Percentiles rank a stretch among this genome's conserved stretches.
These are phyloP conservation scores for Collybia mongolica DNA, from an alignment of 768 basidiomycete genomes.

Conservation along the genomic window DNA sequence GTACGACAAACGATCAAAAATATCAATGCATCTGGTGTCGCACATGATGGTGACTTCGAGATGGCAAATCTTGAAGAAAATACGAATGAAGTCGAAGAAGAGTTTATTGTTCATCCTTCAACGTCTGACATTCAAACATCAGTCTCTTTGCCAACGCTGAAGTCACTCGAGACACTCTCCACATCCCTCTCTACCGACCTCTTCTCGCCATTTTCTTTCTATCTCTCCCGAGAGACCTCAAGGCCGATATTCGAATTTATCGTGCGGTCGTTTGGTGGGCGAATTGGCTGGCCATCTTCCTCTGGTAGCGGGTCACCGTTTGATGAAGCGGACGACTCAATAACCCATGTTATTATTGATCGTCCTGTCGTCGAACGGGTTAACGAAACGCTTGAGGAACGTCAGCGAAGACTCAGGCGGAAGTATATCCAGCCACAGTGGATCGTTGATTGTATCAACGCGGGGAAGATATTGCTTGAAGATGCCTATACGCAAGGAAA, in stretches of 20 bases:
- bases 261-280: constrained; percentile 88
- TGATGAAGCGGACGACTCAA: constrained; percentile 73
- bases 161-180: constrained; percentile 60
- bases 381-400: constrained; percentile 55
- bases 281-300: constrained; percentile 84
- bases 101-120: constrained; percentile 66
- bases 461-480: constrained; percentile 78
- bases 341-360: constrained; percentile 96
- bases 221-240: constrained; percentile 90
- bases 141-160: constrained; percentile 63
- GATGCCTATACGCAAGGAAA: constrained; percentile 85
- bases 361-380: constrained; percentile 59
- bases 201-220: constrained; percentile 88
- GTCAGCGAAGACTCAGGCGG: constrained; percentile 62
- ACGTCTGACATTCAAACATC: constrained; percentile 43
- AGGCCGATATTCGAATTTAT: constrained; percentile 93
- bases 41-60: constrained; percentile 34
- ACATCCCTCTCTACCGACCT: constrained; percentile 58
- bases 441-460: constrained; percentile 95
- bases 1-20: constrained; percentile 64
- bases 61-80: constrained; percentile 33
- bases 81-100: constrained; percentile 49
- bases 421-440: constrained; percentile 97
- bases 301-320: constrained; percentile 82
- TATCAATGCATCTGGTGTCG: constrained; percentile 32